phyloP scores from a whole-genome alignment of 352 stramenopile genomes.

The Bremia lactucae region DNA sequence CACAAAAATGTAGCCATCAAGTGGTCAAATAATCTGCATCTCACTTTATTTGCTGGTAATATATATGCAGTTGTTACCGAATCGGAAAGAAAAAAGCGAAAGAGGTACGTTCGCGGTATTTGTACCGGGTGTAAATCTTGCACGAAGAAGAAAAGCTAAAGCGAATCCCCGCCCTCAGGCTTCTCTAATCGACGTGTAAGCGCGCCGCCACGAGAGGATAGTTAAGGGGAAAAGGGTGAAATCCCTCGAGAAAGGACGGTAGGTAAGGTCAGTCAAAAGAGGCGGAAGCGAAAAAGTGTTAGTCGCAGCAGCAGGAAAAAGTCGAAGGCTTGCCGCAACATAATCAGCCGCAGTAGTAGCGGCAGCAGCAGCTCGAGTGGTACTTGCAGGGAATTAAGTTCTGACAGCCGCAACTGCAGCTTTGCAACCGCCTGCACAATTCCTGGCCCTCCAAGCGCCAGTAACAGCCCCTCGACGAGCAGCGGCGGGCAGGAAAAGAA shows the following conservation, averaged over 20 bases:
- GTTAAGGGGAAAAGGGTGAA: slow-evolving; percentile 1
- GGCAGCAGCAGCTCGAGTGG: slow-evolving; percentile 11
- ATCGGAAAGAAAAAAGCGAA: no score
- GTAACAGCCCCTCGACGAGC: slow-evolving; percentile 22
- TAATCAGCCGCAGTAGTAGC: slow-evolving; percentile 3
- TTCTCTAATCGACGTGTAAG: slow-evolving; percentile 3
- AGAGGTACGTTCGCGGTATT: no score
- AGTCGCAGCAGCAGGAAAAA: slow-evolving; percentile 3
- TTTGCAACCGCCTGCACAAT: slow-evolving; percentile 27
- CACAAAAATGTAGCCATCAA: no score
- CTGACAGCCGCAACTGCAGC: slow-evolving; percentile 13
- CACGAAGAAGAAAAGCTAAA: slow-evolving; percentile 3
- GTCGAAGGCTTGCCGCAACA: slow-evolving; percentile 1
- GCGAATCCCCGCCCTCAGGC: slow-evolving; percentile 4
- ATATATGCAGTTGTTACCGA: no score
- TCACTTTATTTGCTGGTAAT: no score
- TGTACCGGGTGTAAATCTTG: slow-evolving; percentile 1
- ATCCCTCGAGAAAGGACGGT: slow-evolving; percentile 15
- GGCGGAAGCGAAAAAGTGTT: slow-evolving; percentile 17
- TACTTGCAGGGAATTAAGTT: no score
- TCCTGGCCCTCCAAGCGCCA: slow-evolving; percentile 17
- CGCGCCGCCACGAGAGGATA: slow-evolving; percentile 5
- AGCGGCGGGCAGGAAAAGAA: slow-evolving; percentile 41
- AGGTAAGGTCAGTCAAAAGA: slow-evolving; percentile 11
- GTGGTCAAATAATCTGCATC: no score